A percentile compares a stretch with the other conserved stretches of the same genome.
phyloP scores from a whole-genome alignment of 2,329 filamentous ascomycete species.

The Penicillium paneum region DNA sequence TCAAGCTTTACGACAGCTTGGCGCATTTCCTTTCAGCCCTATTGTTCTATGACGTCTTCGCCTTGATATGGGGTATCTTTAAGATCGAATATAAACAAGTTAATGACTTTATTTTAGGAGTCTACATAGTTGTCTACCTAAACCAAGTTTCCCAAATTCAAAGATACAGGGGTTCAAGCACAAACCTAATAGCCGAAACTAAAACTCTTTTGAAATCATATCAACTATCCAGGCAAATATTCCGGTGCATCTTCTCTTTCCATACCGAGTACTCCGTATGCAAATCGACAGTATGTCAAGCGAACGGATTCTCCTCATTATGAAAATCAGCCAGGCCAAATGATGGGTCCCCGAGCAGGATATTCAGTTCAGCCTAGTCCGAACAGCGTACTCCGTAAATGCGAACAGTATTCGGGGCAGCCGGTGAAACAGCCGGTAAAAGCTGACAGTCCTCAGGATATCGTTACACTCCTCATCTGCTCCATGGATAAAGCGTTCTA shows the following conservation, averaged over 20 bases:
- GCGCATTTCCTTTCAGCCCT: conserved; percentile 2
- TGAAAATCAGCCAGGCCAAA: conserved; percentile 52
- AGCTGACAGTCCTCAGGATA: conserved; percentile 71
- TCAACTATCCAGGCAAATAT: not conserved
- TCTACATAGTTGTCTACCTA: not conserved
- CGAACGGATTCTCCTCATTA: conserved; percentile 16
- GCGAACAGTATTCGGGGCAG: conserved; percentile 51
- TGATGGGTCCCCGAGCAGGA: conserved; percentile 59
- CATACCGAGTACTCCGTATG: conserved; percentile 60
- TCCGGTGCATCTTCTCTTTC: conserved; percentile 69
- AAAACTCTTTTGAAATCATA: not conserved
- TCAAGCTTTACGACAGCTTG: conserved; percentile 8
- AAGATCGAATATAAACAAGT: not conserved
- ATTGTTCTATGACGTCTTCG: not conserved
- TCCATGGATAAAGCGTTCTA: conserved; percentile 81
- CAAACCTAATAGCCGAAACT: not conserved
- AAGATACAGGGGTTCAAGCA: not conserved
- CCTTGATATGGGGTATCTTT: not conserved
- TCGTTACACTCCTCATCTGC: conserved; percentile 76
- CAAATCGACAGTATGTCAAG: conserved; percentile 70
- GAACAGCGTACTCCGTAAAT: conserved; percentile 64
- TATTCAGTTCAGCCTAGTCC: conserved; percentile 65
- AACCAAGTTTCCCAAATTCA: not conserved
- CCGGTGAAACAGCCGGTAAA: conserved; percentile 65
- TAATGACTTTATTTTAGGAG: not conserved